These are phyloP conservation scores for Gossypium turneri DNA, from an alignment of 345 rosid genomes.

Conservation along the genomic window DNA sequence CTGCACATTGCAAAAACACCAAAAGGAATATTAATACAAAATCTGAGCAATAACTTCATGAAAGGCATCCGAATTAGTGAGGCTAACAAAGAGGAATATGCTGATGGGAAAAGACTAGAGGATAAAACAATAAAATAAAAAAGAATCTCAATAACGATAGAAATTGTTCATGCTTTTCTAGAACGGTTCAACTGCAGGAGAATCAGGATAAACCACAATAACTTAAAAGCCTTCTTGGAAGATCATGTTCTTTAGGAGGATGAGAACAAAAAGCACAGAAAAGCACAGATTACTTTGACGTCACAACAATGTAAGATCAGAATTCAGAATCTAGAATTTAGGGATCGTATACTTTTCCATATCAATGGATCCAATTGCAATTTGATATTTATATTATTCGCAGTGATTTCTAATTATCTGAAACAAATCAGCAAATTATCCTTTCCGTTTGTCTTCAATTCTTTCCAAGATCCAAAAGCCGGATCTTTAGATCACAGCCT, in stretches of 20 bases:
- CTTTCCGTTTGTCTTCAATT: neutral
- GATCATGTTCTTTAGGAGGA: no score
- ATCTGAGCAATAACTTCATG: neutral
- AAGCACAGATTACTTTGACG: neutral
- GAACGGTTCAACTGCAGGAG: neutral
- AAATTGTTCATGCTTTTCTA: neutral
- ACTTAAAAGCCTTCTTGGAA: no score
- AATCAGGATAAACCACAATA: neutral
- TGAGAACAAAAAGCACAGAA: no score
- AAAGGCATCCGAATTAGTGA: neutral
- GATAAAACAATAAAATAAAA: conserved; percentile 7
- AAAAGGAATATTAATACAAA: neutral
- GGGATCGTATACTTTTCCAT: neutral
- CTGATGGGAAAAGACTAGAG: neutral
- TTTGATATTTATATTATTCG: neutral
- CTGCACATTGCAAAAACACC: conserved; percentile 21
- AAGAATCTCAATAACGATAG: neutral
- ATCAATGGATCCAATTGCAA: neutral
- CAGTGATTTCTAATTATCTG: neutral
- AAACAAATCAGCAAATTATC: neutral
- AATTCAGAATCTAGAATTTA: neutral
- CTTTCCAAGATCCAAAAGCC: neutral
- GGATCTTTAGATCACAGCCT: neutral
- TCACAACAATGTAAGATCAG: neutral
- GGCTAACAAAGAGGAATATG: neutral